A percentile compares a stretch with the other conserved stretches of the same genome.
phyloP scores from a whole-genome alignment of 495 filamentous ascomycete species.

The Aspergillus wentii region DNA sequence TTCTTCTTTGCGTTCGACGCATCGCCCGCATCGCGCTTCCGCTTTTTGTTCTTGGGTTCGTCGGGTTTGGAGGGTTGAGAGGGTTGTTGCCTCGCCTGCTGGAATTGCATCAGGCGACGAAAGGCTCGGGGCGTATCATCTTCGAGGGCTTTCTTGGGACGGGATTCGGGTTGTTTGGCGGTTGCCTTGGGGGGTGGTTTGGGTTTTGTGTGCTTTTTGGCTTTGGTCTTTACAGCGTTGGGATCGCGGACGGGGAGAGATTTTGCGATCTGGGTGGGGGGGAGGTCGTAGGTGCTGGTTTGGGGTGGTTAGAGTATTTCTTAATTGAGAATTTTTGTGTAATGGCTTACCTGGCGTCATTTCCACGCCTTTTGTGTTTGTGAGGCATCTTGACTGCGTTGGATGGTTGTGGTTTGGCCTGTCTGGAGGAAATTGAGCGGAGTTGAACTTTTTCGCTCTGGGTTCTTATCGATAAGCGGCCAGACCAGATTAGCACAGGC shows the following conservation, averaged over 20 bases:
- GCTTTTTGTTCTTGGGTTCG: conserved; percentile 56
- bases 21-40: conserved; percentile 24
- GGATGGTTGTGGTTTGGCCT: neutral
- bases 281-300: conserved; percentile 62
- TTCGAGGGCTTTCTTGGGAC: conserved; percentile 40
- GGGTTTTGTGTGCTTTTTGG: conserved; percentile 13
- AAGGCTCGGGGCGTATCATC: conserved; percentile 89
- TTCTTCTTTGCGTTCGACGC: conserved; percentile 6
- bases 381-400: conserved; percentile 67
- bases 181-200: conserved; percentile 3
- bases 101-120: conserved; percentile 69
- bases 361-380: conserved; percentile 68
- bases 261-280: conserved; percentile 64
- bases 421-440: too few species aligned
- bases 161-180: conserved; percentile 38
- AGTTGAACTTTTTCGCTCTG: too few species aligned
- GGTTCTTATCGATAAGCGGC: too few species aligned
- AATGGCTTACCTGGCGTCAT: conserved; percentile 33
- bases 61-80: conserved; percentile 57
- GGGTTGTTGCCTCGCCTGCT: conserved; percentile 56
- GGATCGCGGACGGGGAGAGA: conserved; percentile 56
- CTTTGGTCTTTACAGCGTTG: conserved; percentile 21
- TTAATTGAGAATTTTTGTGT: neutral
- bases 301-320: neutral
- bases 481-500: too few species aligned